A percentile compares a stretch with the other conserved stretches of the same genome.
phyloP scores from a whole-genome alignment of 257 asterid genomes.

The Nicotiana knightiana region DNA sequence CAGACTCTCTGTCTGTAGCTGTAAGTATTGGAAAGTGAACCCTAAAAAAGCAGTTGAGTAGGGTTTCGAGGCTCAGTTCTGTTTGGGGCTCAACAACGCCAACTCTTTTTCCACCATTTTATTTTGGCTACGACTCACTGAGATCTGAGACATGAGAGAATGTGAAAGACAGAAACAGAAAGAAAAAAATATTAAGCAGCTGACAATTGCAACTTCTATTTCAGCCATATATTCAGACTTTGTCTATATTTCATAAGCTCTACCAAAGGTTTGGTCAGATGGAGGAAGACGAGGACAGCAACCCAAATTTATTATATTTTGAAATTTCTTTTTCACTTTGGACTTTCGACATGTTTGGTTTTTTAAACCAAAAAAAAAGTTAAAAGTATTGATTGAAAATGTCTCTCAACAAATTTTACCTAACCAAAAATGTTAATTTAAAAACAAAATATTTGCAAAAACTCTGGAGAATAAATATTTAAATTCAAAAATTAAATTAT shows the following conservation, averaged over 20 bases:
- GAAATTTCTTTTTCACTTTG: background rate
- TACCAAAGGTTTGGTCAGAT: slow-evolving; percentile 3
- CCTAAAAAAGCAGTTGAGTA: background rate
- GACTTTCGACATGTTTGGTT: background rate
- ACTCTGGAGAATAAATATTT: too few relatives aligned
- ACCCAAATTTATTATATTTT: background rate
- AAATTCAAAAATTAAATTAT: too few relatives aligned
- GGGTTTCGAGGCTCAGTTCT: slow-evolving; percentile 19
- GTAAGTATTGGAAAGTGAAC: slow-evolving; percentile 45
- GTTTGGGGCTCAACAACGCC: slow-evolving; percentile 17
- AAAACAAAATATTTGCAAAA: too few relatives aligned
- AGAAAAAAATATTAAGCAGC: background rate
- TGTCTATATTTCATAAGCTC: slow-evolving; percentile 9
- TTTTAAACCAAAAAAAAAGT: too few relatives aligned
- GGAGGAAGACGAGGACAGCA: background rate
- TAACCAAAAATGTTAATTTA: too few relatives aligned
- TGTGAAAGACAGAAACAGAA: background rate
- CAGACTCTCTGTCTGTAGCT: slow-evolving; percentile 17
- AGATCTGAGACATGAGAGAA: background rate
- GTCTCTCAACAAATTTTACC: too few relatives aligned
- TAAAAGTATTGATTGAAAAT: too few relatives aligned
- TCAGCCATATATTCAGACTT: slow-evolving; percentile 22
- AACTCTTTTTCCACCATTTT: slow-evolving; percentile 5
- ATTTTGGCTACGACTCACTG: slow-evolving; percentile 22
- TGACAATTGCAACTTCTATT: slow-evolving; percentile 29